Base-by-base conservation (phyloP, 257 asterid species). In the Salvia rosmarinus region DNA sequence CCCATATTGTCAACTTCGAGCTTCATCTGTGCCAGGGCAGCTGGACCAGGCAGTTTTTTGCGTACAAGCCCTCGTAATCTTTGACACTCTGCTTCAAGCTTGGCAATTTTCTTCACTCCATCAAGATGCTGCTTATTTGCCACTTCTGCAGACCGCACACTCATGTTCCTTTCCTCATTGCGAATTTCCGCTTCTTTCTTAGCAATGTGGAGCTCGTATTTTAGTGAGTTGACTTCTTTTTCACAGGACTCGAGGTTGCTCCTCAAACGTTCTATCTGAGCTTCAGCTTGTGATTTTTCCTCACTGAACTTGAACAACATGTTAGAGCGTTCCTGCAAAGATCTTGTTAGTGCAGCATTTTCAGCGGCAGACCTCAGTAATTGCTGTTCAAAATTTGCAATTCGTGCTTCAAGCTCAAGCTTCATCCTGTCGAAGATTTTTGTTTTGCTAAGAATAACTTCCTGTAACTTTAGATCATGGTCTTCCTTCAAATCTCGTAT, bases 71-170 rank as follows among this genome's bases (percentile, higher is more conserved):
- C 92, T 59, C 98, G 86, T 74, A 95, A 79, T 80, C 99, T 85
- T 80, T 95, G 99, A 76, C 96, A 89, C 83, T 95, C 99, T 16
- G 94, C 91, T 84, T 95, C 99, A 67, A 95, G 85, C 90, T 89
- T 91, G 4, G 92, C 85, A 23, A 95, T 91, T 81, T 95, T 91
- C 86, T 85, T 95, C 57, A 84, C 95, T 64, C 96, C 99, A 79
- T 89, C 98, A 73, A 95, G 82, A 63, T 95, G 92, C 64, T 95
- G 96, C 78, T 89, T 95, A 79, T 89, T 91, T 61, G 96, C 90
- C 6, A 78, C 95, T 79, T 95, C 99, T 39, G 98, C 96, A 43
- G 98, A 87, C 55, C 95, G 80, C 37, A 83, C 83, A 39, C 92
- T 84, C 98, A 95, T 95, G 68, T 89, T 88, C 77, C 85, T 95